Evolutionary conservation across 2,329 filamentous ascomycete genomes (phyloP), one percentile per base, ranked within the genome.

Genomic region (Piedraia hortae): DNA sequence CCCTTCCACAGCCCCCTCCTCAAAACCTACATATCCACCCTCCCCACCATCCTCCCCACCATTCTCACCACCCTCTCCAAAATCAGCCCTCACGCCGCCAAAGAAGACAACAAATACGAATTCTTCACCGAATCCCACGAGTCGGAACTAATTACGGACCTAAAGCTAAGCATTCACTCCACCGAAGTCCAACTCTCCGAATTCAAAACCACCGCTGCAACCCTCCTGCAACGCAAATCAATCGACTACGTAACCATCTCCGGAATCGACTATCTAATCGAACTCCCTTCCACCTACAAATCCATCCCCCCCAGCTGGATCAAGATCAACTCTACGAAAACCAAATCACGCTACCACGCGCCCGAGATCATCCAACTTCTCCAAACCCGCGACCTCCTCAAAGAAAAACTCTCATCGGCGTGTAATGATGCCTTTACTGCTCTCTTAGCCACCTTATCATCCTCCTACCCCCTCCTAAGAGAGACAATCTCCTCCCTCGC

Each of bases 241-340:
- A 60, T 85, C 11, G 56, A 67, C 4, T 97, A 90, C 39, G 63
- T 66, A 12, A 85, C 75, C 0, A 73, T 85, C 5, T 62, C 77
- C 2, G 80, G 80, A 5, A 89, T 93, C 34, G 85, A 93, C 41
- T 97, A 77, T 40, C 61, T 97, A 10, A 74, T 97, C 35, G 85
- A 93, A 46, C 71, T 97, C 4, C 59, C 73, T 32, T 91, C 89
- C 43, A 56, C 58, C 1, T 57, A 91, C 28, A 85, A 78, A 41
- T 64, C 69, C 26, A 77, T 97, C 0, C 85, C 85, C 1, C 82
- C 85, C 3, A 88, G 75, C 0, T 97, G 85, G 85, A 57, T 62
- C 31, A 93, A 97, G 46, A 74, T 93, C 36, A 88, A 72, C 26
- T 80, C 82, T 21, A 97, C 85, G 4, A 93, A 93, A 45, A 77